Evolutionary conservation across 441 rosid species (phyloP), one percentile per base, ranked within the genome.

Genomic region (Adansonia rubrostipa): DNA sequence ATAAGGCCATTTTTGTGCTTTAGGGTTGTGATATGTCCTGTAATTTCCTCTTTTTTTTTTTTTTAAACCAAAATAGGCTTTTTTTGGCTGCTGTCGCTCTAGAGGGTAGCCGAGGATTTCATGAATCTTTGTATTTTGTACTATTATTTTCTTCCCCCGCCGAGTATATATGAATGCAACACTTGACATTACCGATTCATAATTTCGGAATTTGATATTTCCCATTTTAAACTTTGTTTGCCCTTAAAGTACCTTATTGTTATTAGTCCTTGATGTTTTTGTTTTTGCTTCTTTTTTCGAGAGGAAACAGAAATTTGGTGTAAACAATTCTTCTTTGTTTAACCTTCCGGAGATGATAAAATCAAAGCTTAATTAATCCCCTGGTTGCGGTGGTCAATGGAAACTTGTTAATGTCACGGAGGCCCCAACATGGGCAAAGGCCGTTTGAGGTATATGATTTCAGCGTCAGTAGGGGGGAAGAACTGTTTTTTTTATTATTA

Each of bases 21-120:
- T 81, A 58, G 80, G 63, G 28, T 80, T 86, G 88, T 85, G 80
- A 84, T 84, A 81, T 84, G 87, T 80, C 77, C 78, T 88, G 89
- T 85, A 84, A 82, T 85, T 83, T 85, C 84, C 84, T 6, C 9
- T 44, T 6, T 85, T 83, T 85, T 85, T 85, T 84, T 82, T 73
- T 79, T 50, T 70, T 0, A 33, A 79, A 28, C 24, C 9, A 81
- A 84, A 79, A 68, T 74, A 79, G 77, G 77, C 81, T 71, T 83
- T 84, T 84, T 85, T 85, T 84, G 78, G 14, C 44, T 11, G 14
- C 45, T 13, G 86, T 78, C 74, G 50, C 33, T 75, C 77, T 70
- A 54, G 73, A 36, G 65, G 85, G 80, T 73, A 61, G 88, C 83
- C 22, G 81, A 77, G 84, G 82, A 81, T 87, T 84, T 84, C 36